Evolutionary conservation across 495 filamentous ascomycete genomes (phyloP), one percentile per base, ranked within the genome.

Genomic region (Penicillium canariense): DNA sequence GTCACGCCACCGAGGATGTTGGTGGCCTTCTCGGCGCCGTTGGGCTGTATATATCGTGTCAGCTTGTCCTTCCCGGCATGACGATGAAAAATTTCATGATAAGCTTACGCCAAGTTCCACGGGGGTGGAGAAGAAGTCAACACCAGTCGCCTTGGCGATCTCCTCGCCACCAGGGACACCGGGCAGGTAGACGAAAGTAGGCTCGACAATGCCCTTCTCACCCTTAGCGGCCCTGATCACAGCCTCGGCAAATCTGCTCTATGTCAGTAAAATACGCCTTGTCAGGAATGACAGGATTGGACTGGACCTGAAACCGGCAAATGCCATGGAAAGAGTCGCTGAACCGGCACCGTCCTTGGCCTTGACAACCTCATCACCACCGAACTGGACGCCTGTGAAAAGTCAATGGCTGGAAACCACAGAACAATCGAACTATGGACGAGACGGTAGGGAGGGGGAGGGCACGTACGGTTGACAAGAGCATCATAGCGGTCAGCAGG

Each of bases 301-400:
- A 52, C 28, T 59, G 54, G 71, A 94, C 88, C 91, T 84, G 82
- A 84, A 97, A 58, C 95, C 94, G 62, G 94, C 94, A 68, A 88
- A 97, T 50, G 94, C 94, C 94, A 98, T 98, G 58, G 90, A 96
- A 28, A 97, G 84, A 52, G 94, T 98, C 59, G 94, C 94, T 34
- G 92, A 96, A 57, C 94, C 94, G 67, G 86, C 83, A 62, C 94
- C 94, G 53, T 93, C 89, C 87, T 98, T 98, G 68, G 94, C 94
- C 80, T 94, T 85, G 68, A 97, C 94, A 62, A 98, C 94, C 80
- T 98, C 94, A 66, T 98, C 94, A 74, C 94, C 94, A 67, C 95
- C 95, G 63, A 96, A 97, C 74, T 98, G 94, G 34, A 97, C 91
- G 65, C 86, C 86, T 88, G 55, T 22, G 31, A 26, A 28, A 3